Base-by-base conservation (phyloP, 192 early-diverging fungal species). In the Borealophlyctis nickersoniae region DNA sequence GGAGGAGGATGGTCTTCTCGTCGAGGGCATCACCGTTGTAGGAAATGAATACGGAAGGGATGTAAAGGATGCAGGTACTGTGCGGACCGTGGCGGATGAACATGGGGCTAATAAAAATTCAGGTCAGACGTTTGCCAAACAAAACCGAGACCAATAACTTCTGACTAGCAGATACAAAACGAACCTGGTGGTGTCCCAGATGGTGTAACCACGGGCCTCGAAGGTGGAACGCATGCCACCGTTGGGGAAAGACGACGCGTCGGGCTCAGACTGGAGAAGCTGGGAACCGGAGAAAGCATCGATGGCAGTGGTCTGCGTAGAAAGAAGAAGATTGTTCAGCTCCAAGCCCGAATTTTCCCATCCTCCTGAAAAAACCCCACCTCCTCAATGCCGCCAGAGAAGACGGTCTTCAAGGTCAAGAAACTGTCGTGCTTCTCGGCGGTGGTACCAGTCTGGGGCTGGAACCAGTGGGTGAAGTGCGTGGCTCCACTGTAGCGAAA, bases 391-490 rank as follows among this genome's bases (percentile, higher is more conserved):
- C 90, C 90, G 58, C 85, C 81, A 63, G 84, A 85, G 56, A 91
- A 89, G 65, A 77, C 87, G 45, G 86, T 86, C 73, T 92, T 91
- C 33, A 99, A 77, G 26, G 89, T 87, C 72, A 99, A 80, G 86
- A 99, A 99, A 52, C 92, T 86, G 83, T 99, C 97, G 78, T 99
- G 97, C 86, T 99, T 99, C 83, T 97, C 95, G 62, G 97, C 97
- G 52, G 97, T 99, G 52, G 92, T 86, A 56, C 90, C 97, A 14
- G 95, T 99, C 83, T 96, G 92, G 69, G 97, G 97, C 84, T 99
- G 97, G 90, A 99, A 99, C 95, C 95, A 98, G 82, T 99, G 97
- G 39, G 95, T 98, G 73, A 95, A 99, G 84, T 99, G 97, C 45
- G 95, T 96, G 54, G 95, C 92, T 49, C 93, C 93, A 70, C 89